These are phyloP conservation scores for Pythium graminicola DNA, from an alignment of 352 stramenopile genomes.

Conservation along the genomic window DNA sequence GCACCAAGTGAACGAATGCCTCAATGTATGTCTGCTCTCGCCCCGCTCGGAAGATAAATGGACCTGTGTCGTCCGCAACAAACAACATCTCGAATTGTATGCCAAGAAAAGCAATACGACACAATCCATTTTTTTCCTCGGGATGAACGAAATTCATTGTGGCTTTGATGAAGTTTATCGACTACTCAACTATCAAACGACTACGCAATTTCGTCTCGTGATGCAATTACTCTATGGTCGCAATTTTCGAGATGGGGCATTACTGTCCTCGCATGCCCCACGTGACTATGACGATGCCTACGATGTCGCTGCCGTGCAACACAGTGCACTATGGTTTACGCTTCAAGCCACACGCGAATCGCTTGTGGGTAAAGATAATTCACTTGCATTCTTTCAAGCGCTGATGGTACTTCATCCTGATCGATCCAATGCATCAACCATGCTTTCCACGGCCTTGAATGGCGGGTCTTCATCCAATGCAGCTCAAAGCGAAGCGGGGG, in stretches of 20 bases:
- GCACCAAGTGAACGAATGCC: slow-evolving; percentile 53
- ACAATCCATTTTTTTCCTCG: slow-evolving; percentile 40
- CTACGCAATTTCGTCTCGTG: slow-evolving; percentile 46
- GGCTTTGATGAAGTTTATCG: slow-evolving; percentile 55
- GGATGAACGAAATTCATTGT: slow-evolving; percentile 51
- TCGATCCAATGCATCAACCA: slow-evolving; percentile 5
- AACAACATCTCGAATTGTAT: slow-evolving; percentile 42
- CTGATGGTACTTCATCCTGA: slow-evolving; percentile 52
- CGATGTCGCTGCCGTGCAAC: slow-evolving; percentile 33
- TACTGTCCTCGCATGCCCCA: slow-evolving; percentile 36
- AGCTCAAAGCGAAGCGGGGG: slow-evolving; percentile 22
- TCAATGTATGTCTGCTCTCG: slow-evolving; percentile 49
- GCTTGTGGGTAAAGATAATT: slow-evolving; percentile 41
- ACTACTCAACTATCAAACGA: slow-evolving; percentile 51
- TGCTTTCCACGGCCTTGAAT: not conserved
- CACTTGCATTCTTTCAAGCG: slow-evolving; percentile 60
- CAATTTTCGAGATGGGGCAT: slow-evolving; percentile 47
- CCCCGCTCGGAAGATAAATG: slow-evolving; percentile 47
- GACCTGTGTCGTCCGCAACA: slow-evolving; percentile 43
- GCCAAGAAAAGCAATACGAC: slow-evolving; percentile 37
- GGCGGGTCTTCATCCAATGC: slow-evolving; percentile 5
- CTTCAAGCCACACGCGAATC: slow-evolving; percentile 49
- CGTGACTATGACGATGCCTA: slow-evolving; percentile 26
- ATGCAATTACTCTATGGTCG: slow-evolving; percentile 52
- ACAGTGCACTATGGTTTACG: slow-evolving; percentile 55